phyloP scores from a whole-genome alignment of 1,284 basidiomycete species.

The Ceratobasidium sp. region DNA sequence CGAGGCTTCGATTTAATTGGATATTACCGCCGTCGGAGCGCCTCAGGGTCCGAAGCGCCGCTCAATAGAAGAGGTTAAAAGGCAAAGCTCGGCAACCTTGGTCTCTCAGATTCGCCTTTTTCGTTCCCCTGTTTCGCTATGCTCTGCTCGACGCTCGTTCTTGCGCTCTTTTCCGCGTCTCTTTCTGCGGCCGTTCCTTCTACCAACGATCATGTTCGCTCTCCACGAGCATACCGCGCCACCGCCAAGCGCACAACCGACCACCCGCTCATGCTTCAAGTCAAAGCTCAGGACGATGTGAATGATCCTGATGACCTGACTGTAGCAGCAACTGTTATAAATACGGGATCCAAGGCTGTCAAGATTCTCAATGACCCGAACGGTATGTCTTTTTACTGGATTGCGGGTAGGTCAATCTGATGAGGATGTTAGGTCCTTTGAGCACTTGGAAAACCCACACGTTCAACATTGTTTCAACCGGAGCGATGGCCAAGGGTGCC shows the following conservation, averaged over 20 bases:
- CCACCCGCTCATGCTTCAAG: constrained; percentile 6
- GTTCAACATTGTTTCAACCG: constrained; percentile 25
- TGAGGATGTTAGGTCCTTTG: neutral
- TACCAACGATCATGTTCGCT: constrained; percentile 8
- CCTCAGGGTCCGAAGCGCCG: constrained; percentile 7
- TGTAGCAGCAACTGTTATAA: constrained; percentile 35
- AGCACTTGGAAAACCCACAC: constrained; percentile 45
- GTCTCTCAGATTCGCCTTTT: neutral
- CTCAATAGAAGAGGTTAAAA: neutral
- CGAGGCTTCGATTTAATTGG: neutral
- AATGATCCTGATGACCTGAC: constrained; percentile 34
- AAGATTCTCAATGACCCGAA: constrained; percentile 45
- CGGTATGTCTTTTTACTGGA: constrained; percentile 1
- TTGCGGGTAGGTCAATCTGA: neutral
- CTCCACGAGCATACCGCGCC: constrained; percentile 9
- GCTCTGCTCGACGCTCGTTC: constrained; percentile 37
- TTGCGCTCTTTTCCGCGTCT: constrained; percentile 42
- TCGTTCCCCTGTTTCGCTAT: constrained; percentile 3
- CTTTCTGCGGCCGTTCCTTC: constrained; percentile 36
- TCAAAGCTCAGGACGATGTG: constrained; percentile 43
- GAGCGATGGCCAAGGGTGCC: constrained; percentile 13
- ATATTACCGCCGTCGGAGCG: constrained; percentile 5
- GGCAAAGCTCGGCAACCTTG: neutral
- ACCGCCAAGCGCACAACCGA: neutral
- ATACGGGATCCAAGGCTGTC: constrained; percentile 16